phyloP scores from a whole-genome alignment of 2,329 filamentous ascomycete species.

The Hymenoscyphus fraxineus region DNA sequence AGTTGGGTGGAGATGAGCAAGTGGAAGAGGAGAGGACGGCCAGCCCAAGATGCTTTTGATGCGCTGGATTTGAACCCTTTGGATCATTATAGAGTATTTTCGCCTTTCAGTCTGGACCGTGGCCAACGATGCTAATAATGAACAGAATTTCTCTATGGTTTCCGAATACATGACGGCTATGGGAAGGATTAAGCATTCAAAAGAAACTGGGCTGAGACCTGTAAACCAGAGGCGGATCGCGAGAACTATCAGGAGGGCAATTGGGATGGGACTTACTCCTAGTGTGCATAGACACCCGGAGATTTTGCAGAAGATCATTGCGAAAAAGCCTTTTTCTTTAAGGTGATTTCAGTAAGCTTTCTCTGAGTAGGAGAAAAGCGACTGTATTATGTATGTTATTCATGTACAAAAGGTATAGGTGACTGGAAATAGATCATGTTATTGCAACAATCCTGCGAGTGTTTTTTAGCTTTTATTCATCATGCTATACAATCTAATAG shows the following conservation, averaged over 20 bases:
- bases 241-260: constrained; percentile 83
- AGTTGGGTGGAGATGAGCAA: constrained; percentile 74
- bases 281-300: constrained; percentile 88
- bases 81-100: constrained; percentile 77
- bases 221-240: constrained; percentile 92
- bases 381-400: constrained; percentile 9
- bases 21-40: constrained; percentile 60
- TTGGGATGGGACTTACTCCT: constrained; percentile 89
- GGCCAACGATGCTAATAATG: constrained; percentile 1
- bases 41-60: constrained; percentile 71
- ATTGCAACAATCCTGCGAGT: neutral
- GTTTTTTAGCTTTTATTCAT: no score
- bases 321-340: neutral
- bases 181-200: constrained; percentile 78
- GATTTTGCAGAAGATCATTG: constrained; percentile 47
- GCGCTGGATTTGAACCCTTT: constrained; percentile 74
- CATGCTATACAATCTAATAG: no score
- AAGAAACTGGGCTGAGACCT: constrained; percentile 72
- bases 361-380: neutral
- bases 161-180: constrained; percentile 82
- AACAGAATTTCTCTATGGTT: constrained; percentile 86
- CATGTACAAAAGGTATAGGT: constrained; percentile 7
- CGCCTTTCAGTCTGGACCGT: neutral
- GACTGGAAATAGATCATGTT: neutral
- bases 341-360: no score